phyloP scores from a whole-genome alignment of 176 grass and related monocot species.

The Puccinellia tenuiflora region DNA sequence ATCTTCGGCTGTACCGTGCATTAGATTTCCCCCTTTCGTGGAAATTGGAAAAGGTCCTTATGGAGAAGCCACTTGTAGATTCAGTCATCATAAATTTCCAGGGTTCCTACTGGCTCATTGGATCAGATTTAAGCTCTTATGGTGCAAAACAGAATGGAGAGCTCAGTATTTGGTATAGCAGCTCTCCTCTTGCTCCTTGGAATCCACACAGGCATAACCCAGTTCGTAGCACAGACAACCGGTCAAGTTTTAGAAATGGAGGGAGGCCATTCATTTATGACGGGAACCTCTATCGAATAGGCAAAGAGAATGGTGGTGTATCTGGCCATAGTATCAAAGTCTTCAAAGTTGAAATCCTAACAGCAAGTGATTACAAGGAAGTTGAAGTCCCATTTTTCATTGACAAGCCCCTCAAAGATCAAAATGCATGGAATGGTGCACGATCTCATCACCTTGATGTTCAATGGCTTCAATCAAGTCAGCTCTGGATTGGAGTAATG shows the following conservation, averaged over 20 bases:
- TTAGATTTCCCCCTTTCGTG: constrained; percentile 69
- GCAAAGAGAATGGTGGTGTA: constrained; percentile 39
- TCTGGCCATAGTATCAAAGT: constrained; percentile 42
- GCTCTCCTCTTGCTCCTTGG: constrained; percentile 69
- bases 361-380: constrained; percentile 61
- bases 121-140: constrained; percentile 69
- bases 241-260: constrained; percentile 62
- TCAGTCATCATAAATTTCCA: constrained; percentile 65
- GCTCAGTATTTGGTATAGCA: constrained; percentile 70
- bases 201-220: constrained; percentile 62
- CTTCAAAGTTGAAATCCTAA: constrained; percentile 67
- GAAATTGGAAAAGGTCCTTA: constrained; percentile 69
- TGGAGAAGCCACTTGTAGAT: constrained; percentile 74
- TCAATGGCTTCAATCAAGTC: constrained; percentile 51
- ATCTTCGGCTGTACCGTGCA: constrained; percentile 63
- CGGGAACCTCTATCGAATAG: constrained; percentile 60
- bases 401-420: constrained; percentile 43
- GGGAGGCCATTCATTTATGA: constrained; percentile 75
- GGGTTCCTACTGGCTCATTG: constrained; percentile 66
- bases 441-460: constrained; percentile 86
- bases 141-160: constrained; percentile 52
- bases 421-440: constrained; percentile 79
- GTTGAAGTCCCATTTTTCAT: constrained; percentile 59
- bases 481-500: constrained; percentile 77
- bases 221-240: constrained; percentile 36